Evolutionary conservation across 2,329 filamentous ascomycete genomes (phyloP).

Genomic region (Amauroascus verrucosus): DNA sequence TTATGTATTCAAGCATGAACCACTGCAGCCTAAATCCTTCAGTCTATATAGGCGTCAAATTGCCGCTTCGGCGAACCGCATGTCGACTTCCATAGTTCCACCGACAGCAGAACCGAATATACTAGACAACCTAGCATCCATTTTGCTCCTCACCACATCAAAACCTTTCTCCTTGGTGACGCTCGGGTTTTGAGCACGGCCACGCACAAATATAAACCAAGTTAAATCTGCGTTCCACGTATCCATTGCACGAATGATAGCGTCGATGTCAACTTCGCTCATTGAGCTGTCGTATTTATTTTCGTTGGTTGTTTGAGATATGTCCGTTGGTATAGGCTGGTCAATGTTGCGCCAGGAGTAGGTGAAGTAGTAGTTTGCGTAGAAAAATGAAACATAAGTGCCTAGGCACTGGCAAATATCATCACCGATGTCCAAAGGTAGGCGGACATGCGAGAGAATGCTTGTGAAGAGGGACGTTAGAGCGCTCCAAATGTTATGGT

Average conservation of each 20-base stretch:
- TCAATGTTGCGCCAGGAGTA: conserved; percentile 11
- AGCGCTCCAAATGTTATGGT: conserved; percentile 33
- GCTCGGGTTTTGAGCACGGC: not conserved
- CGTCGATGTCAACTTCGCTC: conserved; percentile 22
- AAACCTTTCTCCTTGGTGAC: conserved; percentile 1
- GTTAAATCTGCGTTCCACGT: conserved; percentile 34
- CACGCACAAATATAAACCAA: conserved; percentile 32
- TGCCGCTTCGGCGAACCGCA: conserved; percentile 24
- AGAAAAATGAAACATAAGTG: conserved; percentile 30
- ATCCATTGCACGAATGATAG: conserved; percentile 33
- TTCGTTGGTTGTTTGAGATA: not conserved
- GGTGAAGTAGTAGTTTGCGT: conserved; percentile 27
- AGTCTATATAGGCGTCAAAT: conserved; percentile 17
- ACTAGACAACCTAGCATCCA: conserved; percentile 19
- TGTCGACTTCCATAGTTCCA: not conserved
- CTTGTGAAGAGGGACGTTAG: conserved; percentile 31
- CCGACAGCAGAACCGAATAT: not conserved
- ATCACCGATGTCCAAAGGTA: conserved; percentile 33
- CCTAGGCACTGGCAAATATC: conserved; percentile 33
- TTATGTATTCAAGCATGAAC: not conserved
- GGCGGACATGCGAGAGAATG: conserved; percentile 31
- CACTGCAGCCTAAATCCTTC: no score
- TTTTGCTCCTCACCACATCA: conserved; percentile 28
- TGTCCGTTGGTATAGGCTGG: not conserved
- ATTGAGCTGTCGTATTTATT: conserved; percentile 1